phyloP scores from a whole-genome alignment of 2,329 filamentous ascomycete genomes.

The Ophiostoma montium region DNA sequence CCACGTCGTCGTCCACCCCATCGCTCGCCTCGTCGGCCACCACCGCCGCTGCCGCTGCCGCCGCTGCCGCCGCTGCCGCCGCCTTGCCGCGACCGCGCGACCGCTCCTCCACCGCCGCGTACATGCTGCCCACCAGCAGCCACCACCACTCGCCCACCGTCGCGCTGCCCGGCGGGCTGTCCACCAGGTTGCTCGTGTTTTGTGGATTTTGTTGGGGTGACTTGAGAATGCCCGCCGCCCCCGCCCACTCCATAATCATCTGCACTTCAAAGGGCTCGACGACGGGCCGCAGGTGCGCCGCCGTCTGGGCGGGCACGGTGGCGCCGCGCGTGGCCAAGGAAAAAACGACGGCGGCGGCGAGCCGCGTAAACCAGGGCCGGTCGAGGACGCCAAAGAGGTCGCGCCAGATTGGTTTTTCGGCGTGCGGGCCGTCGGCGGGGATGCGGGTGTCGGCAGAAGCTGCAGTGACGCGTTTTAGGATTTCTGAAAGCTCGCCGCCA shows the following conservation, averaged over 20 bases:
- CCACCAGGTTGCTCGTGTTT: background rate
- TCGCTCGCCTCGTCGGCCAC: too few relatives aligned
- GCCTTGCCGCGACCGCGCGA: background rate
- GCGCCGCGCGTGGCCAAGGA: constrained; percentile 48
- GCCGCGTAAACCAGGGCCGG: constrained; percentile 46
- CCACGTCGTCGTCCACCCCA: background rate
- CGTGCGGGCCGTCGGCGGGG: constrained; percentile 20
- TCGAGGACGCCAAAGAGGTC: constrained; percentile 51
- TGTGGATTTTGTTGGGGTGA: constrained; percentile 16
- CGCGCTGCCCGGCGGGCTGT: constrained; percentile 19
- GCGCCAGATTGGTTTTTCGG: constrained; percentile 56
- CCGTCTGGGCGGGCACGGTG: constrained; percentile 36
- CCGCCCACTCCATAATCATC: constrained; percentile 45
- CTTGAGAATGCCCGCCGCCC: constrained; percentile 34
- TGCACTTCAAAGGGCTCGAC: constrained; percentile 50
- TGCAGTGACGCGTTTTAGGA: too few relatives aligned
- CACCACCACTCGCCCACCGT: constrained; percentile 54
- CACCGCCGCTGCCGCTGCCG: too few relatives aligned
- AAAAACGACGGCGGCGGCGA: constrained; percentile 48
- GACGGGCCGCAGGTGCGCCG: constrained; percentile 39
- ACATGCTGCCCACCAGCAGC: constrained; percentile 34
- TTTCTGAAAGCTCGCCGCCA: too few relatives aligned
- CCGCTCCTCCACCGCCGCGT: background rate
- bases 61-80: too few relatives aligned
- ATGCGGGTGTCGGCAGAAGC: too few relatives aligned